Conservation (phyloP, 75 land plant species). For the Pinus albicaulis region DNA sequence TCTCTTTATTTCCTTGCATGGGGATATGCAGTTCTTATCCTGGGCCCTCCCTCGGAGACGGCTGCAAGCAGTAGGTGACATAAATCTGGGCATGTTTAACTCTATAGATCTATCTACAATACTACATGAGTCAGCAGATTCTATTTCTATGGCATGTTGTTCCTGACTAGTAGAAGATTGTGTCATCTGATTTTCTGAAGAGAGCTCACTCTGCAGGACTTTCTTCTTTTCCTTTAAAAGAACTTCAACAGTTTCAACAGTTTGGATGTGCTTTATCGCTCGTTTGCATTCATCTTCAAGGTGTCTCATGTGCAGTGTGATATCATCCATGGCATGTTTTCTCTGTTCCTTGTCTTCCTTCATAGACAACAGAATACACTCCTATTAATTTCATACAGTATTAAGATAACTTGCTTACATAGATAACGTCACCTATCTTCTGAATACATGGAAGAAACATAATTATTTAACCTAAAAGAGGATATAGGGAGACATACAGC, state of each 20-base stretch:
- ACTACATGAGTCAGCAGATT: conserved; percentile 6
- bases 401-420: neutral
- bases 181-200: conserved; percentile 5
- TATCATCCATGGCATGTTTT: conserved; percentile 34
- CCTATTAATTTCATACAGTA: neutral
- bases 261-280: conserved; percentile 36
- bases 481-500: conserved; percentile 27
- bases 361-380: neutral
- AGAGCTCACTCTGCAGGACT: conserved; percentile 3
- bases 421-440: neutral
- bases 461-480: neutral
- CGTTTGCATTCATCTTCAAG: conserved; percentile 53
- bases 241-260: conserved; percentile 27
- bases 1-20: conserved; percentile 2
- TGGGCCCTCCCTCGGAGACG: conserved; percentile 13
- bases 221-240: conserved; percentile 43
- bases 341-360: conserved; percentile 52
- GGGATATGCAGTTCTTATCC: neutral
- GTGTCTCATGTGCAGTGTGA: conserved; percentile 44
- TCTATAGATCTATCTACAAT: neutral
- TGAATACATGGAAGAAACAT: neutral
- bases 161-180: conserved; percentile 11
- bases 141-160: neutral
- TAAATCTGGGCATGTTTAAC: conserved; percentile 58
- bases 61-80: conserved; percentile 77